Evolutionary conservation across 176 grass and related monocot species (phyloP).

Genomic region (Aegilops longissima): DNA sequence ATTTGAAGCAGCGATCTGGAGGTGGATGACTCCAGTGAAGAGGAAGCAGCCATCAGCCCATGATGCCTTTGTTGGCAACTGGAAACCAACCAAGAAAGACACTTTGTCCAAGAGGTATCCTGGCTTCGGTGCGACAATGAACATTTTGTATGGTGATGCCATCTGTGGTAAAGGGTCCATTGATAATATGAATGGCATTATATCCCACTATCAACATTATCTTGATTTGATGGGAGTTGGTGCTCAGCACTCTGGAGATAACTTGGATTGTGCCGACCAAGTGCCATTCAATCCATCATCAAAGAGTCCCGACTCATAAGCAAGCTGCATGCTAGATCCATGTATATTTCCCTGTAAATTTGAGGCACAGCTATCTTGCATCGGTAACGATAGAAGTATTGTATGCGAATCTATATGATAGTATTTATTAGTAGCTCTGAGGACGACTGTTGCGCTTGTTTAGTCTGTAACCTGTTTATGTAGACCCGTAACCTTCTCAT

Average conservation of each 20-base stretch:
- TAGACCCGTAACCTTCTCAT: neutral
- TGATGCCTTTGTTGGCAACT: slow-evolving; percentile 89
- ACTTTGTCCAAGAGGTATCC: slow-evolving; percentile 75
- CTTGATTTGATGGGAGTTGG: slow-evolving; percentile 81
- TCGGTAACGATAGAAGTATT: slow-evolving; percentile 1
- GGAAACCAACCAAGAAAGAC: slow-evolving; percentile 84
- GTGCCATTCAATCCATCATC: slow-evolving; percentile 66
- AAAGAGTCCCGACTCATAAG: slow-evolving; percentile 26
- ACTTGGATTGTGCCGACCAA: slow-evolving; percentile 80
- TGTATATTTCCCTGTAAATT: slow-evolving; percentile 6
- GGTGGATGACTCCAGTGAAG: slow-evolving; percentile 96
- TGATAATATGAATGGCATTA: slow-evolving; percentile 62
- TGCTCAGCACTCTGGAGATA: slow-evolving; percentile 52
- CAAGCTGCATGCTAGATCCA: neutral
- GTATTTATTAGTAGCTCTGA: slow-evolving; percentile 5
- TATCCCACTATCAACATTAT: slow-evolving; percentile 82
- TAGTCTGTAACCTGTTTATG: slow-evolving; percentile 10
- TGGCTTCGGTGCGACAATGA: slow-evolving; percentile 89
- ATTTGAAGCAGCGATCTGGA: slow-evolving; percentile 91
- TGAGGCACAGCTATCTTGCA: neutral
- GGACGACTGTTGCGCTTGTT: neutral
- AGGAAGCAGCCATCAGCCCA: slow-evolving; percentile 84
- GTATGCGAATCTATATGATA: neutral
- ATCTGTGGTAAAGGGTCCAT: slow-evolving; percentile 61
- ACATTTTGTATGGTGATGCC: slow-evolving; percentile 71